Conservation (phyloP, 1,284 basidiomycete genomes). For the Cryptococcus maquisensis region DNA sequence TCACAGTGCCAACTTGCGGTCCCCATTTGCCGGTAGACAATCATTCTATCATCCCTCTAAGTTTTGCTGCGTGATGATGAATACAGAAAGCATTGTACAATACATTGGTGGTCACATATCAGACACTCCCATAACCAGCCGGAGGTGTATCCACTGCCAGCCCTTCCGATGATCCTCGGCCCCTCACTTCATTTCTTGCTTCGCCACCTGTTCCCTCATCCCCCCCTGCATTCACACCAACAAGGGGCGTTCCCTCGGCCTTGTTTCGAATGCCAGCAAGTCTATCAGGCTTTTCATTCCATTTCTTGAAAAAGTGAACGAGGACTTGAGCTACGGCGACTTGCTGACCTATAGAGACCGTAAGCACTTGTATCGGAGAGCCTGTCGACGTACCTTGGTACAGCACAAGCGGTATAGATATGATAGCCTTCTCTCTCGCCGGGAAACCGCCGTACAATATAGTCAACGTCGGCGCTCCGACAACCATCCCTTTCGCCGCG, state of each 20-base stretch:
- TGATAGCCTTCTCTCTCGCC: slow-evolving; percentile 16
- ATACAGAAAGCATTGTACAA: too few species aligned
- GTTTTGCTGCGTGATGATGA: too few species aligned
- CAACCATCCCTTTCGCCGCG: slow-evolving; percentile 25
- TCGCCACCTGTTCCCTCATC: neutral
- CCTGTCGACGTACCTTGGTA: slow-evolving; percentile 18
- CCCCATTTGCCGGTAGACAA: too few species aligned
- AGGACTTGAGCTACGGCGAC: slow-evolving; percentile 17
- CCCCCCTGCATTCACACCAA: neutral
- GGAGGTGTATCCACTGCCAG: too few species aligned
- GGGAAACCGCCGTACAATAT: slow-evolving; percentile 25
- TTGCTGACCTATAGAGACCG: slow-evolving; percentile 12
- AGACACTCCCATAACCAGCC: too few species aligned
- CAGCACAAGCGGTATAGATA: slow-evolving; percentile 21
- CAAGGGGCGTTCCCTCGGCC: neutral
- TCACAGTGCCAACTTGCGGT: too few species aligned
- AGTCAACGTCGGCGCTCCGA: slow-evolving; percentile 22
- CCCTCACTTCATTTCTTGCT: too few species aligned
- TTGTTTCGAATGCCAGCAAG: neutral
- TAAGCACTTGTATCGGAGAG: neutral
- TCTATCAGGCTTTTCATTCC: slow-evolving; percentile 18
- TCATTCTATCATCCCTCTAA: too few species aligned
- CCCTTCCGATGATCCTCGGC: too few species aligned
- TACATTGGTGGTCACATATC: too few species aligned
- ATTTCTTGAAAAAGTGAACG: slow-evolving; percentile 17